Percentiles rank a stretch among this genome's conserved stretches.
phyloP scores from a whole-genome alignment of 1,284 basidiomycete species.

The Spongiforma sp. region DNA sequence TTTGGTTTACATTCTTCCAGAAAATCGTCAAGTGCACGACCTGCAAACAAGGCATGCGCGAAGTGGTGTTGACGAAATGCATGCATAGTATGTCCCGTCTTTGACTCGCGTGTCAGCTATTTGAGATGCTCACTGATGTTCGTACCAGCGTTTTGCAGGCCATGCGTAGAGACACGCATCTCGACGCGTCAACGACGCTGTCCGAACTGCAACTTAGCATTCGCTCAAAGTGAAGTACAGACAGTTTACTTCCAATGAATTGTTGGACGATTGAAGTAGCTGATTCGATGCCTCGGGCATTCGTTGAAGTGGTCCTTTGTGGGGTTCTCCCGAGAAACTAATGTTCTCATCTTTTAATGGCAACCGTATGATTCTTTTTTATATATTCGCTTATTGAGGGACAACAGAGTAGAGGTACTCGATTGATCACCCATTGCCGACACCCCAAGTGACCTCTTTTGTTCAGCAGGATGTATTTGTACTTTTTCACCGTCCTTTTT shows the following conservation, averaged over 20 bases:
- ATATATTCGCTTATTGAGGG: no score
- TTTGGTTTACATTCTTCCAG: slow-evolving; percentile 44
- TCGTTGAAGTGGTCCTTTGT: not conserved
- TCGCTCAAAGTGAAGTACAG: slow-evolving; percentile 89
- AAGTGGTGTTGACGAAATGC: slow-evolving; percentile 91
- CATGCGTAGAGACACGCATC: slow-evolving; percentile 88
- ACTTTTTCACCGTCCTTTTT: no score
- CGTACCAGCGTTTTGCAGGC: slow-evolving; percentile 82
- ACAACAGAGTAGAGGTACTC: no score
- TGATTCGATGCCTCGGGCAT: not conserved
- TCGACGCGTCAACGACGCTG: slow-evolving; percentile 95
- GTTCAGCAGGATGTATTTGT: no score
- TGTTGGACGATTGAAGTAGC: not conserved
- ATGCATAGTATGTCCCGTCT: slow-evolving; percentile 77
- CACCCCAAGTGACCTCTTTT: no score
- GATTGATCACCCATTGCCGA: no score
- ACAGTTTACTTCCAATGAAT: slow-evolving; percentile 81
- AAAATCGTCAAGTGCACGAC: slow-evolving; percentile 91
- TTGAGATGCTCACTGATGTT: not conserved
- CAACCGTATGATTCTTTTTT: not conserved
- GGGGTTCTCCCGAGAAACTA: slow-evolving; percentile 14
- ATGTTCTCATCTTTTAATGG: slow-evolving; percentile 17
- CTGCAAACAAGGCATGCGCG: slow-evolving; percentile 85
- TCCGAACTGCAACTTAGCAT: slow-evolving; percentile 87
- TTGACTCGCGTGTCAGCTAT: slow-evolving; percentile 3